Base-by-base conservation (phyloP, 2,329 filamentous ascomycete species). In the Paramyrothecium sp. region DNA sequence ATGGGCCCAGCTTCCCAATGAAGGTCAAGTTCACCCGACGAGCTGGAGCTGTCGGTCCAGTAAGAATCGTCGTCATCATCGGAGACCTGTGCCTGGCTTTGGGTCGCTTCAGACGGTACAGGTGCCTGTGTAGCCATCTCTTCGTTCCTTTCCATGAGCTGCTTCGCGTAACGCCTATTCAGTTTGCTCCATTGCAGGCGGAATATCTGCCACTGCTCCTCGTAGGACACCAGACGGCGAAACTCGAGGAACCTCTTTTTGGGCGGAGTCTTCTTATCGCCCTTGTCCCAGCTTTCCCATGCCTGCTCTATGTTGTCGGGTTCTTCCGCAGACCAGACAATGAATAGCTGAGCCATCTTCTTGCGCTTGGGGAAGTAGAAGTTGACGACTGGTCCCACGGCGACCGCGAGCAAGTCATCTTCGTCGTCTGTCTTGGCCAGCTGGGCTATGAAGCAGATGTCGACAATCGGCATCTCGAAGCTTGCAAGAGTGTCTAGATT, bases 361-460 rank as follows among this genome's bases (percentile, higher is more conserved):
- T 44, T 44, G 13, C 51, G 54, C 21, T 57, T 58, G 19, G 51
- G 57, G 16, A 41, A 54, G 20, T 56, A 60, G 11, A 48, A 38
- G 30, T 58, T 54, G 46, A 57, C 41, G 17, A 58, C 17, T 8
- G 60, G 51, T 7, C 60, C 58, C 17, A 54, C 55, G 22, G 44
- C 22, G 7, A 54, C 34, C 11, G 56, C 59, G 20, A 62, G 53
- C 8, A 54, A 38, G 20, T 55, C 55, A n/a, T 51, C 57, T 20
- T 44, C 19, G 11, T 41, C 44, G 49, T 51, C 55, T 26, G 22
- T 53, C 20, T 53, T 58, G 38, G 44, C 44, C 16, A 61, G 21
- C 46, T 61, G 59, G 8, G 62, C 60, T 7, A 62, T 55, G 44
- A 63, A 62, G 41, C 60, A 63, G 34, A 63, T 56, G 46, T 61